A percentile compares a stretch with the other conserved stretches of the same genome.
These are phyloP conservation scores for Mortierella alpina DNA, from an alignment of 192 early-diverging fungal species.

Conservation along the genomic window DNA sequence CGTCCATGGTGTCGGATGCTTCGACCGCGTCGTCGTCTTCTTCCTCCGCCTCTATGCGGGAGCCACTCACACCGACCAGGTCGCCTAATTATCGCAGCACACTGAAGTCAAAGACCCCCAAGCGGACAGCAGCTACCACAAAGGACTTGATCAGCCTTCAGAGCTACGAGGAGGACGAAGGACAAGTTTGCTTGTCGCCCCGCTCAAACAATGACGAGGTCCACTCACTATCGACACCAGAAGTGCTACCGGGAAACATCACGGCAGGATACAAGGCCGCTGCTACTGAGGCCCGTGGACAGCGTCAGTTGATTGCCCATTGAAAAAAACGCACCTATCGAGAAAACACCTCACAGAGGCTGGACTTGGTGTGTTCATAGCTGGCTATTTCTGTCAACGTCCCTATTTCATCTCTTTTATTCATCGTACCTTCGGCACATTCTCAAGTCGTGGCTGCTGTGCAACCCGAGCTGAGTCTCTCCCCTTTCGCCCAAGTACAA, in stretches of 20 bases:
- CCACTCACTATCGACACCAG: not conserved
- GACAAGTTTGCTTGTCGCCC: slow-evolving; percentile 18
- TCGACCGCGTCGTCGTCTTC: slow-evolving; percentile 6
- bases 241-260: not conserved
- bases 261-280: not conserved
- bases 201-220: slow-evolving; percentile 28
- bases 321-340: not conserved
- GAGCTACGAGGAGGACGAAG: not conserved
- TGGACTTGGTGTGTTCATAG: too few relatives aligned
- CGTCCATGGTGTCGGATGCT: slow-evolving; percentile 36
- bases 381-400: too few relatives aligned
- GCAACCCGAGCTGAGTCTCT: too few relatives aligned
- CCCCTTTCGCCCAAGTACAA: too few relatives aligned
- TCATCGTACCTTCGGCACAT: too few relatives aligned
- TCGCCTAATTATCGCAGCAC: slow-evolving; percentile 28
- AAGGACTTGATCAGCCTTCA: slow-evolving; percentile 17
- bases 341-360: too few relatives aligned
- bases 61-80: slow-evolving; percentile 32
- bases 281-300: slow-evolving; percentile 14
- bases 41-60: slow-evolving; percentile 14
- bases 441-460: too few relatives aligned
- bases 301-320: slow-evolving; percentile 41
- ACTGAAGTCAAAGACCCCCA: slow-evolving; percentile 1
- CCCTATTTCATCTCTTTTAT: too few relatives aligned
- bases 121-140: not conserved